Percentiles rank a stretch among this genome's conserved stretches.
Conservation (phyloP, 495 filamentous ascomycete species). For the Xylaria nigripes region DNA sequence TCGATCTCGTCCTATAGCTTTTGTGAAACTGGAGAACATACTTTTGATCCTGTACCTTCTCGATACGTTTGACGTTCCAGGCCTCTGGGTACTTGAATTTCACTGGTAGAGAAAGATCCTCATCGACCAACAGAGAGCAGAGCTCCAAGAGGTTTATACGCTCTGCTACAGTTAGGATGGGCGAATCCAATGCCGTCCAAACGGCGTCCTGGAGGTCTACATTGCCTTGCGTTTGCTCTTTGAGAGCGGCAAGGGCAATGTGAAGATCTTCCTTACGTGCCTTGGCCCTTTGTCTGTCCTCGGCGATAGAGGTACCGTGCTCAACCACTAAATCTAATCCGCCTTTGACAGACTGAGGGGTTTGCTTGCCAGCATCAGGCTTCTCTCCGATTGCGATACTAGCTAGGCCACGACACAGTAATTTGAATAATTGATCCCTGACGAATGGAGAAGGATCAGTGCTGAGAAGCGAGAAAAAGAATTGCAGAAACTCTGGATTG, state of each 20-base stretch:
- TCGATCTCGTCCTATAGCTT: constrained; percentile 27
- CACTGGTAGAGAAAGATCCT: constrained; percentile 53
- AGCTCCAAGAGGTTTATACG: constrained; percentile 69
- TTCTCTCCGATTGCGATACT: constrained; percentile 68
- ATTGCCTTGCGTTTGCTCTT: constrained; percentile 57
- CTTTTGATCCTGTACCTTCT: constrained; percentile 17
- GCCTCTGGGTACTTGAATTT: constrained; percentile 60
- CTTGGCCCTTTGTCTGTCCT: constrained; percentile 58
- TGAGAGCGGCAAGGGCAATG: constrained; percentile 68
- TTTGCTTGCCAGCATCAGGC: constrained; percentile 20
- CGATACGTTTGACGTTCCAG: constrained; percentile 54
- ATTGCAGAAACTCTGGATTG: constrained; percentile 52
- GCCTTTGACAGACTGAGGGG: constrained; percentile 30
- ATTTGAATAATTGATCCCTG: constrained; percentile 56
- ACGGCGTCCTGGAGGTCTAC: constrained; percentile 56
- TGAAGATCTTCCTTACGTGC: constrained; percentile 67
- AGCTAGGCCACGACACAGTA: constrained; percentile 66
- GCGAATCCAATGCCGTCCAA: constrained; percentile 70
- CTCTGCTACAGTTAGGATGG: constrained; percentile 57
- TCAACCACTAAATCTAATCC: constrained; percentile 65
- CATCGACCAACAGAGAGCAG: constrained; percentile 63
- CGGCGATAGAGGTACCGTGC: constrained; percentile 51
- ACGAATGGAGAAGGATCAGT: constrained; percentile 76
- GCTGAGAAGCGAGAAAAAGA: constrained; percentile 63
- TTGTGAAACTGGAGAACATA: constrained; percentile 28